A percentile compares a stretch with the other conserved stretches of the same genome.
phyloP scores from a whole-genome alignment of 768 basidiomycete species.

The Tubosaeta sp. region DNA sequence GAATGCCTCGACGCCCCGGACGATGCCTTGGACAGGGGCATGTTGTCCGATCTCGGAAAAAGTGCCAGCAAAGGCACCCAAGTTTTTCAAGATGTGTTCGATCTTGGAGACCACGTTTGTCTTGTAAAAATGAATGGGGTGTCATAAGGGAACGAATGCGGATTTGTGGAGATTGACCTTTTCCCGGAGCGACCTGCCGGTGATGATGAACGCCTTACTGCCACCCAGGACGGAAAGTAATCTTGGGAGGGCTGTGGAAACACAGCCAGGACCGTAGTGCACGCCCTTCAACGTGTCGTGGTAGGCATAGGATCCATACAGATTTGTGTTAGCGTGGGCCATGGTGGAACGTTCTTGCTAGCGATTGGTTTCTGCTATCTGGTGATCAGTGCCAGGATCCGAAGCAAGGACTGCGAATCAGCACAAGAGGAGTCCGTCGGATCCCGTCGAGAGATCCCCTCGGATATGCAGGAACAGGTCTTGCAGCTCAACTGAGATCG shows the following conservation, averaged over 20 bases:
- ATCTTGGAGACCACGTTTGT: constrained; percentile 23
- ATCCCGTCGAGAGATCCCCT: constrained; percentile 17
- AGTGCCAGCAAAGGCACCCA: constrained; percentile 58
- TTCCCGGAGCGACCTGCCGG: constrained; percentile 61
- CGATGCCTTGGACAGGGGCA: constrained; percentile 63
- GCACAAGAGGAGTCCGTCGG: constrained; percentile 2
- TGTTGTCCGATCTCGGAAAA: constrained; percentile 75
- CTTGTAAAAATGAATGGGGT: constrained; percentile 11
- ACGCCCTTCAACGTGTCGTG: constrained; percentile 64
- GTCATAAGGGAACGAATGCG: constrained; percentile 7
- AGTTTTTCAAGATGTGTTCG: constrained; percentile 47
- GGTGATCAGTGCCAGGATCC: background rate
- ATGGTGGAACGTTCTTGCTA: too few species aligned
- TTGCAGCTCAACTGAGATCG: background rate
- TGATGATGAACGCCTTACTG: constrained; percentile 66
- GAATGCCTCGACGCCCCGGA: constrained; percentile 51
- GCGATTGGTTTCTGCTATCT: too few species aligned
- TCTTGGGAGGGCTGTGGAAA: constrained; percentile 59
- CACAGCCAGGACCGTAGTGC: constrained; percentile 68
- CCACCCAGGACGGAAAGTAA: constrained; percentile 50
- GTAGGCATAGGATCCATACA: constrained; percentile 59
- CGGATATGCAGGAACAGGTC: constrained; percentile 5
- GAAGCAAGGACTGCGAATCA: constrained; percentile 10
- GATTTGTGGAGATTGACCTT: constrained; percentile 40
- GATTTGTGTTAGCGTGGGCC: constrained; percentile 7